Conservation (phyloP, 1,139 yeast genomes). For the Yamadazyma triangularis region DNA sequence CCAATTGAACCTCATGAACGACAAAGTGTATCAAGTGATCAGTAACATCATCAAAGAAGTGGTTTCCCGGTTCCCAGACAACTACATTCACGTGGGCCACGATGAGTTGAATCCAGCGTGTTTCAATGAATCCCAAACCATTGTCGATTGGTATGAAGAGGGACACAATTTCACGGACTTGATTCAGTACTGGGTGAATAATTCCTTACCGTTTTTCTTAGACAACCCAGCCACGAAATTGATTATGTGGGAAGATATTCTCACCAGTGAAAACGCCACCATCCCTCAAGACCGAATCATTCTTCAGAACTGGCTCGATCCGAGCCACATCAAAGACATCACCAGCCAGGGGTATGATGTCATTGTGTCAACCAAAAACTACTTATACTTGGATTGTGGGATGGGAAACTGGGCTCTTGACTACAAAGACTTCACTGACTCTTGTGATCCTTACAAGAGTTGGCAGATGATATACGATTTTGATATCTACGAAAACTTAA, state of each 20-base stretch:
- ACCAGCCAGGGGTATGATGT: constrained; percentile 38
- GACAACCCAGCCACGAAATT: background rate
- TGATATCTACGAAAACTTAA: constrained; percentile 32
- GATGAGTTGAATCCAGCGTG: constrained; percentile 40
- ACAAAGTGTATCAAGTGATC: constrained; percentile 31
- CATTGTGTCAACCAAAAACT: constrained; percentile 32
- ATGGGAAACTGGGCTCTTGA: constrained; percentile 41
- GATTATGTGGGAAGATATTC: constrained; percentile 27
- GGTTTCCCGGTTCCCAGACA: constrained; percentile 27
- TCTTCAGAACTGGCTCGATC: constrained; percentile 38
- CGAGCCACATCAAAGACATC: constrained; percentile 23
- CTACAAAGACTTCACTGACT: constrained; percentile 39
- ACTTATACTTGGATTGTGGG: constrained; percentile 45
- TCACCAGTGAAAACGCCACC: constrained; percentile 23
- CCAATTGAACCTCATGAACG: constrained; percentile 35
- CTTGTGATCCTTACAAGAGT: constrained; percentile 45
- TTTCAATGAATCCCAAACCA: constrained; percentile 24
- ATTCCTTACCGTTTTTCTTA: constrained; percentile 30
- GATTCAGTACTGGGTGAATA: constrained; percentile 34
- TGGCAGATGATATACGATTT: constrained; percentile 44
- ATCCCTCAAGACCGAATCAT: constrained; percentile 15
- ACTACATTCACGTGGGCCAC: constrained; percentile 41
- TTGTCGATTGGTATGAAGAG: constrained; percentile 4
- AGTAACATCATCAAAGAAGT: constrained; percentile 32
- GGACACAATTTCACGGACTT: constrained; percentile 18